Evolutionary conservation across 2,329 filamentous ascomycete genomes (phyloP).

Genomic region (Penicillium decumbens): DNA sequence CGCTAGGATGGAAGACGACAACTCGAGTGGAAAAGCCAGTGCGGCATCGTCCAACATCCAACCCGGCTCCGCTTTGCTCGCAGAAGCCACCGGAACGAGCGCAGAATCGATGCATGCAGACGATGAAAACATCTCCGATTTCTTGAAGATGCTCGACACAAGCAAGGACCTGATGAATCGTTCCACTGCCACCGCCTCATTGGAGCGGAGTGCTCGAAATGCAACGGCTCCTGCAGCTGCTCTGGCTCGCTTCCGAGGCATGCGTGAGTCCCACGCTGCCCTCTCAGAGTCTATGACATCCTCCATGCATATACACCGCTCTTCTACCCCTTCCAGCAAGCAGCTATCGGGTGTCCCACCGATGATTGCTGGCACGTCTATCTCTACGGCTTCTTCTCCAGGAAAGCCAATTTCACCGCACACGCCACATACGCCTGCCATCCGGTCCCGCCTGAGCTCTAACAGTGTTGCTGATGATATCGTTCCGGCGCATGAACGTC

Average conservation of each 20-base stretch:
- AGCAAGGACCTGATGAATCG: conserved; percentile 76
- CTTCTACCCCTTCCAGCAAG: conserved; percentile 71
- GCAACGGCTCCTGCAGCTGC: conserved; percentile 76
- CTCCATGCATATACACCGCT: conserved; percentile 77
- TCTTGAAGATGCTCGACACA: conserved; percentile 80
- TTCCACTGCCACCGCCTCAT: conserved; percentile 49
- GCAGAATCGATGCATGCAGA: conserved; percentile 68
- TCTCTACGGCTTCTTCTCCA: conserved; percentile 82
- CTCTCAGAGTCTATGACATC: conserved; percentile 92
- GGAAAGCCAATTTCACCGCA: conserved; percentile 85
- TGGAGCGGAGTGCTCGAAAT: conserved; percentile 66
- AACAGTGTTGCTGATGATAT: conserved; percentile 75
- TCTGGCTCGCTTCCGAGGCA: conserved; percentile 76
- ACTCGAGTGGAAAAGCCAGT: conserved; percentile 56
- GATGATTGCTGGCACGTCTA: conserved; percentile 60
- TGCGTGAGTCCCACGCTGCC: conserved; percentile 83
- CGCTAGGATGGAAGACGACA: conserved; percentile 52
- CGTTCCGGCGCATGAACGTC: conserved; percentile 34
- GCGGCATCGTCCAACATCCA: conserved; percentile 50
- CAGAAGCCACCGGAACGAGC: conserved; percentile 62
- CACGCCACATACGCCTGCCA: conserved; percentile 86
- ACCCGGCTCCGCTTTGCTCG: conserved; percentile 74
- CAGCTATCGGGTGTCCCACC: conserved; percentile 62
- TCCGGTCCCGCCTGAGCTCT: conserved; percentile 87
- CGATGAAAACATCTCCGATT: conserved; percentile 89